These are phyloP conservation scores for Marvania coccoides DNA, from an alignment of 139 green algal species.

Conservation along the genomic window DNA sequence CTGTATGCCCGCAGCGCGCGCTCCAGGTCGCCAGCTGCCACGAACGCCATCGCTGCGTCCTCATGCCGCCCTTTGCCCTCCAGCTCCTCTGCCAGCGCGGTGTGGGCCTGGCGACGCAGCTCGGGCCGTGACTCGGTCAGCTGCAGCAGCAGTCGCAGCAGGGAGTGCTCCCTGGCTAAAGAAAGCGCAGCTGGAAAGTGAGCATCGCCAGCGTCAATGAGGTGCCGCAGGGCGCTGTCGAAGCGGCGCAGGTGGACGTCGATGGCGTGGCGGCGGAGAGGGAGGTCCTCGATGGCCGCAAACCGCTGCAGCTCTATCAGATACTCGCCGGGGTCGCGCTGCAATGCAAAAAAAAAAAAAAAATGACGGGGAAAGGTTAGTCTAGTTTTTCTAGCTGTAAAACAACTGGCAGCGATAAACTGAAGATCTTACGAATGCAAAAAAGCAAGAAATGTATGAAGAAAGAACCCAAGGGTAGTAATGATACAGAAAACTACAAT, in stretches of 20 bases:
- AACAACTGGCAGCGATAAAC: too few species aligned
- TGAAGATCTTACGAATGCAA: too few species aligned
- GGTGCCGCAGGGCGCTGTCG: slow-evolving; percentile 45
- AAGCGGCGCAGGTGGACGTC: slow-evolving; percentile 69
- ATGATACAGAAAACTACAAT: not conserved
- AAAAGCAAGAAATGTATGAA: too few species aligned
- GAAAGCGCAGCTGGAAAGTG: slow-evolving; percentile 55
- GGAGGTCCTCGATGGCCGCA: slow-evolving; percentile 9
- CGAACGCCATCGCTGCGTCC: slow-evolving; percentile 60
- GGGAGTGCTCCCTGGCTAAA: slow-evolving; percentile 50
- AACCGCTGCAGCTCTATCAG: slow-evolving; percentile 70
- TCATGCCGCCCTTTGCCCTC: slow-evolving; percentile 40
- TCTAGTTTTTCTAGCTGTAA: too few species aligned
- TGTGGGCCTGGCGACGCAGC: slow-evolving; percentile 21
- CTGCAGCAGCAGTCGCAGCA: slow-evolving; percentile 67
- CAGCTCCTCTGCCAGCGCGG: slow-evolving; percentile 42
- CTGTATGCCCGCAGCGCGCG: slow-evolving; percentile 63
- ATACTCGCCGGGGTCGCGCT: slow-evolving; percentile 89
- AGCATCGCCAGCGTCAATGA: slow-evolving; percentile 47
- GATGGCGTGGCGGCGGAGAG: slow-evolving; percentile 48
- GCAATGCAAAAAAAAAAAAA: not conserved
- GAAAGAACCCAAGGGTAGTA: too few species aligned
- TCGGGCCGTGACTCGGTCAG: slow-evolving; percentile 23
- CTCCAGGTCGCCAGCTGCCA: slow-evolving; percentile 41
- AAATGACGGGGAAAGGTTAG: too few species aligned